Percentiles rank a stretch among this genome's conserved stretches.
phyloP scores from a whole-genome alignment of 1,284 basidiomycete genomes.

The Kwoniella shivajii region DNA sequence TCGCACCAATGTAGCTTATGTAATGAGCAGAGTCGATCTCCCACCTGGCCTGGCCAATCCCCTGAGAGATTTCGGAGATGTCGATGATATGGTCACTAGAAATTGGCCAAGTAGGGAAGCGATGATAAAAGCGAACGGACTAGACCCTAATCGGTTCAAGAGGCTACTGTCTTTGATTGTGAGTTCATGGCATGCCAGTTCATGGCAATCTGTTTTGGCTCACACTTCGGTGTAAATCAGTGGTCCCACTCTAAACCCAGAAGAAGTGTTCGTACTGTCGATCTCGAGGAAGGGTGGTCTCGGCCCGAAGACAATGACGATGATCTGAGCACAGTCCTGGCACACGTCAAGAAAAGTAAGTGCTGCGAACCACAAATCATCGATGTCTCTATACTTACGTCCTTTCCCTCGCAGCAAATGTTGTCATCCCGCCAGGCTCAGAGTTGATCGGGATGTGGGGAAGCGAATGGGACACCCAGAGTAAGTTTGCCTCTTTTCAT shows the following conservation, averaged over 20 bases:
- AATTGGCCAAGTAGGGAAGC: constrained; percentile 51
- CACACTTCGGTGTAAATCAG: too few species aligned
- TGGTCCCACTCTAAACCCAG: constrained; percentile 51
- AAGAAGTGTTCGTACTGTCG: constrained; percentile 43
- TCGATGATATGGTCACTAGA: constrained; percentile 47
- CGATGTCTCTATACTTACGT: background rate
- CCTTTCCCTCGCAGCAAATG: constrained; percentile 36
- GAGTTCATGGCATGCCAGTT: constrained; percentile 1
- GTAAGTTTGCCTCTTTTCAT: constrained; percentile 25
- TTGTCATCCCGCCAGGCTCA: constrained; percentile 50
- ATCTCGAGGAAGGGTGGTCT: constrained; percentile 48
- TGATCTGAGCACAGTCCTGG: constrained; percentile 48
- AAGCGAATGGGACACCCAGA: constrained; percentile 52
- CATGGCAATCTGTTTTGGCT: too few species aligned
- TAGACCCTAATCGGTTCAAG: constrained; percentile 45
- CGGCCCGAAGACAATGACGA: constrained; percentile 36
- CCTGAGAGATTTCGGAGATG: constrained; percentile 43
- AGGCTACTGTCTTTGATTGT: constrained; percentile 46
- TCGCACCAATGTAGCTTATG: too few species aligned
- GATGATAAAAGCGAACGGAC: constrained; percentile 46
- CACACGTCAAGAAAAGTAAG: constrained; percentile 49
- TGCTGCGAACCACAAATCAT: background rate
- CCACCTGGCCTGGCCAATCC: constrained; percentile 42
- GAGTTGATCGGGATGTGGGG: constrained; percentile 54
- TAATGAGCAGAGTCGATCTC: constrained; percentile 41